Conservation (phyloP, 1,284 basidiomycete species). For the Ustilago sp. region DNA sequence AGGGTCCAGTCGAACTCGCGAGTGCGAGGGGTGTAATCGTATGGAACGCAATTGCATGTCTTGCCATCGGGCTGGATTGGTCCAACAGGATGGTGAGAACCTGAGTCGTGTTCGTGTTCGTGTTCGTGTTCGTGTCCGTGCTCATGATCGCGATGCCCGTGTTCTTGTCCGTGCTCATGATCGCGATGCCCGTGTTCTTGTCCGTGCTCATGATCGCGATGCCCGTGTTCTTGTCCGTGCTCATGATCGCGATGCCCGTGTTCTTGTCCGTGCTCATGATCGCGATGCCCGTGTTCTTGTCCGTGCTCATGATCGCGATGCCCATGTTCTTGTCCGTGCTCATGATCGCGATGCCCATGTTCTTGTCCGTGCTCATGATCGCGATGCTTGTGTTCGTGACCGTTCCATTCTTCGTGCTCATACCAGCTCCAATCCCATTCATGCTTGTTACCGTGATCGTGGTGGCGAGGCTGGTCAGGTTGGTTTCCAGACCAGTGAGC, state of each 20-base stretch:
- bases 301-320: too few relatives aligned
- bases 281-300: not conserved
- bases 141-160: not conserved
- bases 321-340: too few relatives aligned
- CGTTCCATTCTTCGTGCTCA: slow-evolving; percentile 1
- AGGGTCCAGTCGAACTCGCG: slow-evolving; percentile 56
- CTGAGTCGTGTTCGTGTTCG: not conserved
- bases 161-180: not conserved
- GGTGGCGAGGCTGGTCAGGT: not conserved
- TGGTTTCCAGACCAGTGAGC: slow-evolving; percentile 20
- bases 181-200: not conserved
- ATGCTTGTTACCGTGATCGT: not conserved
- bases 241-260: not conserved
- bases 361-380: too few relatives aligned
- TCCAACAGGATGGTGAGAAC: not conserved
- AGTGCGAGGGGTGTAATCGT: slow-evolving; percentile 42
- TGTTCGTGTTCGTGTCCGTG: not conserved
- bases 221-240: not conserved
- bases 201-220: not conserved
- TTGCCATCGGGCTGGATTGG: not conserved
- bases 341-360: too few relatives aligned
- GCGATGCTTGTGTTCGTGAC: not conserved
- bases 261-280: not conserved
- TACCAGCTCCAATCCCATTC: slow-evolving; percentile 4
- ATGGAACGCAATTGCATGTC: slow-evolving; percentile 10